These are phyloP conservation scores for Apophysomyces trapeziformis DNA, from an alignment of 371 early-diverging fungal genomes.

Conservation along the genomic window DNA sequence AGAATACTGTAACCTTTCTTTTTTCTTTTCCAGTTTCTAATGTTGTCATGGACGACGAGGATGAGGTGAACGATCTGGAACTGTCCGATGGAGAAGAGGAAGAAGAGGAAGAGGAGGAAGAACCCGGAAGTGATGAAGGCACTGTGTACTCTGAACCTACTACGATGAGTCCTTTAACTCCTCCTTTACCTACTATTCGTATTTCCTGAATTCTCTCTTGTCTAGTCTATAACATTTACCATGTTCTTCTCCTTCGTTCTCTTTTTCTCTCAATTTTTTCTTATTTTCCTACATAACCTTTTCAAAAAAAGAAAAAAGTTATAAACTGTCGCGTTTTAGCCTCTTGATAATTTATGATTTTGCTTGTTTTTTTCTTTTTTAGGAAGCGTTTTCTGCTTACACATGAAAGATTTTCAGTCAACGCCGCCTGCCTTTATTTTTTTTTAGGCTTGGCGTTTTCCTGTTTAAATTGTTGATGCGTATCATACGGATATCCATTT, in stretches of 20 bases:
- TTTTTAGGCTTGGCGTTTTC: slow-evolving; percentile 2
- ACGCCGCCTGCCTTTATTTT: background rate
- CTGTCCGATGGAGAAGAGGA: slow-evolving; percentile 7
- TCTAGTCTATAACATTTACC: slow-evolving; percentile 2
- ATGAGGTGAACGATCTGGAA: slow-evolving; percentile 8
- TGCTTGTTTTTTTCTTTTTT: background rate
- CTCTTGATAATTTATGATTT: background rate
- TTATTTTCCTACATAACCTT: slow-evolving; percentile 4
- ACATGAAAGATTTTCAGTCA: background rate
- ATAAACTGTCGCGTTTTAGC: background rate
- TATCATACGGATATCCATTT: slow-evolving; percentile 4
- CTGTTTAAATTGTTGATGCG: background rate
- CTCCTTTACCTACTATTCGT: slow-evolving; percentile 84
- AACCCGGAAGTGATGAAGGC: slow-evolving; percentile 4
- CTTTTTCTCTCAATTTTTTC: slow-evolving; percentile 8
- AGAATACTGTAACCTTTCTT: background rate
- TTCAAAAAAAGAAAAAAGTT: background rate
- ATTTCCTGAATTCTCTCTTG: slow-evolving; percentile 73
- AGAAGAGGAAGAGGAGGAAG: slow-evolving; percentile 11
- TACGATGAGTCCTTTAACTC: slow-evolving; percentile 43
- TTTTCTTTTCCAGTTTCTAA: background rate
- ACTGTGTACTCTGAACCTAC: slow-evolving; percentile 42
- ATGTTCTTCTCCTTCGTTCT: slow-evolving; percentile 6
- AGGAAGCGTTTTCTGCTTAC: background rate
- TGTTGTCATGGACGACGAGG: slow-evolving; percentile 12